phyloP scores from a whole-genome alignment of 768 basidiomycete species.

The Lentinus brumalis region DNA sequence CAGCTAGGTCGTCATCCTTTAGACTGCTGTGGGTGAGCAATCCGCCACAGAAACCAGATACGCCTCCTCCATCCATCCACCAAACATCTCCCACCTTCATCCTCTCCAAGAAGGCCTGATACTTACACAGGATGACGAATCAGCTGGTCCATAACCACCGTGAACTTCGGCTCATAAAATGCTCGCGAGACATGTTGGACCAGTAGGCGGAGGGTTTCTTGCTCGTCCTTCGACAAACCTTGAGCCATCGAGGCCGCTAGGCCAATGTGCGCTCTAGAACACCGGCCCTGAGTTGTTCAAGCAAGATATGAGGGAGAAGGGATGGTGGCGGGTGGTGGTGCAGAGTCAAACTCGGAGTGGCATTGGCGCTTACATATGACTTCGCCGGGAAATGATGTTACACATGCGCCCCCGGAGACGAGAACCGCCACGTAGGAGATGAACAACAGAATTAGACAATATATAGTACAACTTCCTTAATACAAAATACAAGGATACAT shows the following conservation, averaged over 20 bases:
- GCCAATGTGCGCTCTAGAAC: neutral
- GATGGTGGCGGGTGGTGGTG: constrained; percentile 6
- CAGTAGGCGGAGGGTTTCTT: constrained; percentile 80
- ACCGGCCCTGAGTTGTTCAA: neutral
- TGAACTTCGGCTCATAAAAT: constrained; percentile 93
- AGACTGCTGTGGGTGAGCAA: constrained; percentile 51
- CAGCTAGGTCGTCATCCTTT: constrained; percentile 93
- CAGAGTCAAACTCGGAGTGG: neutral
- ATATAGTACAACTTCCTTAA: too few relatives aligned
- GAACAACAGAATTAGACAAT: too few relatives aligned
- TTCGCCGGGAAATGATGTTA: neutral
- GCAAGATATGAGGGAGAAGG: neutral
- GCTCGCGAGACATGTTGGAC: constrained; percentile 92
- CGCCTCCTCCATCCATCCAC: constrained; percentile 13
- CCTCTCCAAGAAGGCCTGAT: constrained; percentile 31
- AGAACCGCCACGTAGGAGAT: too few relatives aligned
- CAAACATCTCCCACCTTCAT: constrained; percentile 12
- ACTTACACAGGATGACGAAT: constrained; percentile 94
- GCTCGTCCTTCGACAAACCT: constrained; percentile 66
- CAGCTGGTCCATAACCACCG: constrained; percentile 92
- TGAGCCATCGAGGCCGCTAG: constrained; percentile 24
- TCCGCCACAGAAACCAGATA: constrained; percentile 24
- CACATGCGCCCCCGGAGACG: too few relatives aligned
- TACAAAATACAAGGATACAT: too few relatives aligned
- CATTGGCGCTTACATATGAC: neutral